Conservation (phyloP, 176 grass and related monocot species). For the Phoenix dactylifera region DNA sequence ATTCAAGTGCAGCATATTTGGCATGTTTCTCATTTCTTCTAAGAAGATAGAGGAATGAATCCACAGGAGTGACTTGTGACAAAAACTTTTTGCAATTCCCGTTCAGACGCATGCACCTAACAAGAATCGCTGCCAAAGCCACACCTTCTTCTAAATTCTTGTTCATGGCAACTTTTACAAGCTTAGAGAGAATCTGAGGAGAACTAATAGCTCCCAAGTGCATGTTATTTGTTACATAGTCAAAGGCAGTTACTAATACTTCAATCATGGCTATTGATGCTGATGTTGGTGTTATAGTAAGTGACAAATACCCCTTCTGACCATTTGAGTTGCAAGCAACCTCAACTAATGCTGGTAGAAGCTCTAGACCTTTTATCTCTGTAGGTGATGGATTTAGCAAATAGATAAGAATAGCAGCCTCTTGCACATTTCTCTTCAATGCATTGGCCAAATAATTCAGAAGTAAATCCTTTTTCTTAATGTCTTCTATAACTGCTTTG, state of each 20-base stretch:
- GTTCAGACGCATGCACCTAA: constrained; percentile 72
- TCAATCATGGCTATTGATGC: constrained; percentile 98
- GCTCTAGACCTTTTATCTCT: constrained; percentile 72
- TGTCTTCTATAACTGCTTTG: constrained; percentile 78
- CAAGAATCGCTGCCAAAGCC: constrained; percentile 77
- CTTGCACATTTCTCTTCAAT: constrained; percentile 83
- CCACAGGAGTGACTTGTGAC: constrained; percentile 86
- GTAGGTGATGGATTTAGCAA: constrained; percentile 82
- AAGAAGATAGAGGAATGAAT: constrained; percentile 82
- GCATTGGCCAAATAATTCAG: constrained; percentile 67
- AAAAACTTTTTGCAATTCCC: constrained; percentile 95
- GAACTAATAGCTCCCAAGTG: constrained; percentile 82
- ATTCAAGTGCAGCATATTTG: constrained; percentile 75
- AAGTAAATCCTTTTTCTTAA: constrained; percentile 74
- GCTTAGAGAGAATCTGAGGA: constrained; percentile 63
- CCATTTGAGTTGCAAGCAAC: constrained; percentile 62
- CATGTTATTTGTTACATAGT: constrained; percentile 97
- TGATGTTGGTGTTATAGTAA: constrained; percentile 79
- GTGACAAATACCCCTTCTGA: constrained; percentile 36
- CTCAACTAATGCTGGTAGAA: constrained; percentile 73
- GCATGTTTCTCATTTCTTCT: constrained; percentile 58
- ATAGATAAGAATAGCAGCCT: constrained; percentile 93
- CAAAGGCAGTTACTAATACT: constrained; percentile 88
- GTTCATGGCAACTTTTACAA: constrained; percentile 71
- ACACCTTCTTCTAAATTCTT: constrained; percentile 87